A percentile compares a stretch with the other conserved stretches of the same genome.
Conservation (phyloP, 805 yeast genomes). For the Peterozyma xylosa region DNA sequence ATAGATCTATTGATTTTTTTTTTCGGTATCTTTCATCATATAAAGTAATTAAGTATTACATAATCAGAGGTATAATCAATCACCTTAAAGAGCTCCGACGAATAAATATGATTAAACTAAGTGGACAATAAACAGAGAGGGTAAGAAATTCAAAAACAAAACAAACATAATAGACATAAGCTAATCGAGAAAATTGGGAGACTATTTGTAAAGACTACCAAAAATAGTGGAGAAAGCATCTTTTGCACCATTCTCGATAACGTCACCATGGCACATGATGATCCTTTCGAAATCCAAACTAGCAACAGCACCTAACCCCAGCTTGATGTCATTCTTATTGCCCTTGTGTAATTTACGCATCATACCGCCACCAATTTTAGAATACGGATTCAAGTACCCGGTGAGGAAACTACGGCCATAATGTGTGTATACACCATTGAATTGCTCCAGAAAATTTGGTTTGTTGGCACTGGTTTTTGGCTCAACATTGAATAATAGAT, state of each 20-base stretch:
- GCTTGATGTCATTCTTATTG: conserved; percentile 15
- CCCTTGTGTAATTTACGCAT: conserved; percentile 11
- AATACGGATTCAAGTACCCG: conserved; percentile 32
- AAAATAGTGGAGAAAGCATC: not conserved
- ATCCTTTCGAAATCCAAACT: conserved; percentile 41
- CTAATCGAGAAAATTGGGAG: not conserved
- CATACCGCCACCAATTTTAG: conserved; percentile 26
- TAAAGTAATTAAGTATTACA: too few species aligned
- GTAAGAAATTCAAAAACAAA: too few species aligned
- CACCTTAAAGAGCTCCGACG: too few species aligned
- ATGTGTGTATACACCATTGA: conserved; percentile 32
- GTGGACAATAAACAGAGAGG: too few species aligned
- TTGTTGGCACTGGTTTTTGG: conserved; percentile 30
- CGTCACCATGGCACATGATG: conserved; percentile 55
- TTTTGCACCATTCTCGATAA: conserved; percentile 34
- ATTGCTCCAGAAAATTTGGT: conserved; percentile 35
- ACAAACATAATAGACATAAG: not conserved
- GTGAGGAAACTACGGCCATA: conserved; percentile 33
- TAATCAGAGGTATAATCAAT: too few species aligned
- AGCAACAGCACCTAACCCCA: conserved; percentile 22
- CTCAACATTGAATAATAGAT: conserved; percentile 44
- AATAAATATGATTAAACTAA: too few species aligned
- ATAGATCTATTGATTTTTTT: not conserved
- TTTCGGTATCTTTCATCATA: conserved; percentile 1
- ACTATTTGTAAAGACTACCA: not conserved